Conservation (phyloP, 2,329 filamentous ascomycete species). For the Diplodia intermedia region DNA sequence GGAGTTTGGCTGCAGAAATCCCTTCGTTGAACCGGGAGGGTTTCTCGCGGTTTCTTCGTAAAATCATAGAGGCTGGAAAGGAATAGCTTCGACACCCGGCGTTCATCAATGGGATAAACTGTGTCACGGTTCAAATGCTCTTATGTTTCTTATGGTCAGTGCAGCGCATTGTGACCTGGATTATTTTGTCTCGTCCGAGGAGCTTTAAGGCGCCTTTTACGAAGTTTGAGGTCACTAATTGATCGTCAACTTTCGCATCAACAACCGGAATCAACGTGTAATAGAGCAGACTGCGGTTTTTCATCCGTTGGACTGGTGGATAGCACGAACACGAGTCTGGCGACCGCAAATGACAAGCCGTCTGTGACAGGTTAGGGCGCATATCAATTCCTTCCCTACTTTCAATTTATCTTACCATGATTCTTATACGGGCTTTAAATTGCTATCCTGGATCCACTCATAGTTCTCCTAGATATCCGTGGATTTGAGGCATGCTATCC, state of each 20-base stretch:
- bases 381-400: background rate
- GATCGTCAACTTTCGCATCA: background rate
- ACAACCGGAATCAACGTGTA: background rate
- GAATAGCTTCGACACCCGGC: slow-evolving; percentile 22
- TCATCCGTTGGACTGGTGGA: background rate
- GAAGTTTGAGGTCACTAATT: background rate
- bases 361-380: background rate
- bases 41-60: slow-evolving; percentile 48
- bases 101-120: slow-evolving; percentile 30
- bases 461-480: background rate
- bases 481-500: background rate
- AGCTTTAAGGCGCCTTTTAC: background rate
- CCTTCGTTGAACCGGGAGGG: slow-evolving; percentile 25
- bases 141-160: background rate
- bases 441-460: background rate
- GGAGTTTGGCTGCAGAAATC: slow-evolving; percentile 15
- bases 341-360: background rate
- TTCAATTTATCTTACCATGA: background rate
- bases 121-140: slow-evolving; percentile 24
- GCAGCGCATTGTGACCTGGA: background rate
- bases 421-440: too few relatives aligned
- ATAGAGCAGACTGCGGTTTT: background rate
- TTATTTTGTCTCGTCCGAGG: background rate
- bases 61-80: slow-evolving; percentile 26
- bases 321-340: background rate